These are phyloP conservation scores for Arachis stenosperma DNA, from an alignment of 306 rosid species.

Conservation along the genomic window DNA sequence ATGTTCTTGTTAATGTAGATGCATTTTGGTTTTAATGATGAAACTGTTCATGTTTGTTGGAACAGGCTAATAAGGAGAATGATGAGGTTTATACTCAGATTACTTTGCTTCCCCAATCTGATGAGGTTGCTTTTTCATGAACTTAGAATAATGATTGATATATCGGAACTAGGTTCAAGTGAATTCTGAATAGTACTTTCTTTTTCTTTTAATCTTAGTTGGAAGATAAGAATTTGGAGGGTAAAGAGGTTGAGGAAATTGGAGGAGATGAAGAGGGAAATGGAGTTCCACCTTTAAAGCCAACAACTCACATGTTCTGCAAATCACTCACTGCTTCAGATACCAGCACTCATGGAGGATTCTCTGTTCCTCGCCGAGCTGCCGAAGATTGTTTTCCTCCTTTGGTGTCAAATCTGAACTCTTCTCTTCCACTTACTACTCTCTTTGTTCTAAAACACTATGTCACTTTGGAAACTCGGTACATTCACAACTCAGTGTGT, in stretches of 20 bases:
- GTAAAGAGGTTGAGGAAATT: constrained; percentile 70
- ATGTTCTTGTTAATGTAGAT: too few relatives aligned
- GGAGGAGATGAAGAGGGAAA: constrained; percentile 67
- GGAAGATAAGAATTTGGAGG: constrained; percentile 57
- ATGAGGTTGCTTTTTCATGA: not conserved
- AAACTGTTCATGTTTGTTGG: constrained; percentile 2
- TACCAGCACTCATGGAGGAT: constrained; percentile 98
- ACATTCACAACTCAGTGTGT: too few relatives aligned
- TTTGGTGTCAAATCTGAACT: constrained; percentile 57
- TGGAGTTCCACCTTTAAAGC: constrained; percentile 75
- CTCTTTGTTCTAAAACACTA: too few relatives aligned
- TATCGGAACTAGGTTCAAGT: not conserved
- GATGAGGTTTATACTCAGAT: constrained; percentile 95
- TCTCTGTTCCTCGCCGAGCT: constrained; percentile 98
- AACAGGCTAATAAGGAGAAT: constrained; percentile 96
- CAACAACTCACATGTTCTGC: constrained; percentile 99
- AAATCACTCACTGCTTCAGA: constrained; percentile 98
- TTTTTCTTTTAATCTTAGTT: constrained; percentile 48
- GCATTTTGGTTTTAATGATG: too few relatives aligned
- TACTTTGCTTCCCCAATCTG: constrained; percentile 81
- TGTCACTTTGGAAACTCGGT: too few relatives aligned
- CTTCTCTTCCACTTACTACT: not conserved
- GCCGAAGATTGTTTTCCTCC: constrained; percentile 99
- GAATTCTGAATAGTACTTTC: constrained; percentile 16
- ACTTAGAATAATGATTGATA: too few relatives aligned